Base-by-base conservation (phyloP, 106 monocot genomes). In the Dendrobium huoshanense region DNA sequence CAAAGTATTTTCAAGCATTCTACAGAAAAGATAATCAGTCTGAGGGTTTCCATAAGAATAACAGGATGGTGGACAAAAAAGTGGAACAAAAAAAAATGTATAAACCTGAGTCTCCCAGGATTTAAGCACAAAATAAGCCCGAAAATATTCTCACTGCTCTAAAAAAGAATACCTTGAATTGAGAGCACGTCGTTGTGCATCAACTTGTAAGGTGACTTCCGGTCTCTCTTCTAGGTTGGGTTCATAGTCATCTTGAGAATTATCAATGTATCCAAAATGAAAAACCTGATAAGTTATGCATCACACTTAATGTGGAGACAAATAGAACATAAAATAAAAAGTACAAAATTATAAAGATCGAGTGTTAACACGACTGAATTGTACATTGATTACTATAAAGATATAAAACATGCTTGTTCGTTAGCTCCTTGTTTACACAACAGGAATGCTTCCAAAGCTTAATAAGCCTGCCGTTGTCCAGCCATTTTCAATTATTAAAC, bases 261-360 rank as follows among this genome's bases (percentile, higher is more conserved):
- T 70, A 78, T 90, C 92, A 61, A 95, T 90, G 67, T 41, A 82
- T 42, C 94, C 91, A 85, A 87, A 95, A 79, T 92, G 94, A 43
- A 82, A 79, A 81, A 95, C 90, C 92, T 95, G 77, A 16, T 31
- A 86, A 75, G 74, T 72, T 3, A 77, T 13, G 51, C 51, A 3
- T 15, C 51, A 13, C 15, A 51, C 51, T 51, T 48, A 48, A 48
- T 48, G 11, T 8, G 48, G 48, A 61, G 61, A 61, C n/a, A n/a
- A n/a, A 56, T 11, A 3, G 56, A 17, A 56, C 15, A 8, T 56
- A 56, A 15, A 56, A 15, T 17, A 56, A 56, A 5, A 61, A n/a
- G 20, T 61, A 22, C 5, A 61, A 22, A 5, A 61, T 19, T 61
- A 3, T 7, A 61, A n/a, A 22, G 22, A n/a, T 61, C 61, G 2